A percentile compares a stretch with the other conserved stretches of the same genome.
phyloP scores from a whole-genome alignment of 2,329 filamentous ascomycete species.

The Diaporthe citri region DNA sequence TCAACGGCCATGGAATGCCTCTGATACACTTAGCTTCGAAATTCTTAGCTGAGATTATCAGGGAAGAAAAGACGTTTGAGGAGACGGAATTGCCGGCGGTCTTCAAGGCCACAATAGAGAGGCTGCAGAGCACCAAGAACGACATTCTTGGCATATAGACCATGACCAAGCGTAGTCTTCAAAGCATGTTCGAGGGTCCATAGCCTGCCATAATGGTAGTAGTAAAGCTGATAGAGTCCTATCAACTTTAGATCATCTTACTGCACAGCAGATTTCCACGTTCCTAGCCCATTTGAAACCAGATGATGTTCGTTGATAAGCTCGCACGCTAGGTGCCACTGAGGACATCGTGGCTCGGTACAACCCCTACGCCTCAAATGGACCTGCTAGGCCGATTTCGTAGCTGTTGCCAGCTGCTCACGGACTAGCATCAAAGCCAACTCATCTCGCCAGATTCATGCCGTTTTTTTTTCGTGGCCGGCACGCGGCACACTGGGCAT shows the following conservation, averaged over 20 bases:
- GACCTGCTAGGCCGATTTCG: not conserved
- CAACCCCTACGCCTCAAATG: not conserved
- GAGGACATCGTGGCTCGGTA: not conserved
- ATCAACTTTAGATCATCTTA: not conserved
- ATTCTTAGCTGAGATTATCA: constrained; percentile 15
- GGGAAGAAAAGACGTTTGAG: constrained; percentile 25
- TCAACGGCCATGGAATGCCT: constrained; percentile 35
- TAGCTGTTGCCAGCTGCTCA: not conserved
- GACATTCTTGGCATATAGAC: constrained; percentile 6
- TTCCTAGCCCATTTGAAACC: not conserved
- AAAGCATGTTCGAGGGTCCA: not conserved
- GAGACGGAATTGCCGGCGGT: constrained; percentile 27
- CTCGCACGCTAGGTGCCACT: not conserved
- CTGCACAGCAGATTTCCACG: not conserved
- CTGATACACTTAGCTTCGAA: constrained; percentile 24
- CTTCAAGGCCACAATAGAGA: constrained; percentile 27
- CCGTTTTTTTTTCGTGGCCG: not conserved
- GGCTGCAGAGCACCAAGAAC: constrained; percentile 17
- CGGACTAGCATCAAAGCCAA: not conserved
- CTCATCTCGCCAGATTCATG: constrained; percentile 9
- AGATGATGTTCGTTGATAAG: not conserved
- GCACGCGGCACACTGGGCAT: not conserved
- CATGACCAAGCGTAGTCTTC: not conserved
- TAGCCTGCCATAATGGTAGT: not conserved
- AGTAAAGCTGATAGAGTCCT: not conserved